Base-by-base conservation (phyloP, 2,329 filamentous ascomycete species). In the Botryotinia convoluta region DNA sequence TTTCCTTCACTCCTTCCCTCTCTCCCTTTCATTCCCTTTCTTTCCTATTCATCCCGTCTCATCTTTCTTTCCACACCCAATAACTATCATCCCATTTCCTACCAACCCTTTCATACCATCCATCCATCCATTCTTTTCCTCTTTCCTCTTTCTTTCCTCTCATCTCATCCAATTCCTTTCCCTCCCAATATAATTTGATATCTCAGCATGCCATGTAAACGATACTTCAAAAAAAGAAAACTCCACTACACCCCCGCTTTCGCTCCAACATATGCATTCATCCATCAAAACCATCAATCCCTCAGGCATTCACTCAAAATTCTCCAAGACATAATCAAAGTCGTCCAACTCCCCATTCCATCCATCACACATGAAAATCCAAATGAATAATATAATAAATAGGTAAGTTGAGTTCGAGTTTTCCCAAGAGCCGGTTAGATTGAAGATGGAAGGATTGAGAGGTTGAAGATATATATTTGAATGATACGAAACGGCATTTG, bases 301-400 rank as follows among this genome's bases (percentile, higher is more conserved):
- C 18, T 4, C 26, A n/a, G 3, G 45, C 48, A 54, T 32, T 29
- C n/a, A 42, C 69, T 62, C 59, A 64, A 64, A 48, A 29, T 26
- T 64, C 29, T 32, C 44, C 32, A 51, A 70, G 57, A 44, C 22
- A 20, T 70, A 70, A 57, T 68, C 64, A 68, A 57, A 57, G 64
- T 57, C 48, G 35, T 54, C 18, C 48, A 68, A 68, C 48, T 68
- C 48, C 64, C 35, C 16, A 57, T 29, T 26, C 48, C 48, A 51
- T 51, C 48, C 48, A 57, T 68, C 64, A 68, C 35, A 68, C 64
- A 42, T 42, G 26, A 68, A 57, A 39, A 68, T 68, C 64, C 64
- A 68, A 68, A 48, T 51, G 63, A 65, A 68, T 42, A 42, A 68
- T 67, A 68, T 67, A 57, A 65, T 45, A 65, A 51, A 42, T 44